A percentile compares a stretch with the other conserved stretches of the same genome.
phyloP scores from a whole-genome alignment of 495 filamentous ascomycete genomes.

The Thozetella sp. region DNA sequence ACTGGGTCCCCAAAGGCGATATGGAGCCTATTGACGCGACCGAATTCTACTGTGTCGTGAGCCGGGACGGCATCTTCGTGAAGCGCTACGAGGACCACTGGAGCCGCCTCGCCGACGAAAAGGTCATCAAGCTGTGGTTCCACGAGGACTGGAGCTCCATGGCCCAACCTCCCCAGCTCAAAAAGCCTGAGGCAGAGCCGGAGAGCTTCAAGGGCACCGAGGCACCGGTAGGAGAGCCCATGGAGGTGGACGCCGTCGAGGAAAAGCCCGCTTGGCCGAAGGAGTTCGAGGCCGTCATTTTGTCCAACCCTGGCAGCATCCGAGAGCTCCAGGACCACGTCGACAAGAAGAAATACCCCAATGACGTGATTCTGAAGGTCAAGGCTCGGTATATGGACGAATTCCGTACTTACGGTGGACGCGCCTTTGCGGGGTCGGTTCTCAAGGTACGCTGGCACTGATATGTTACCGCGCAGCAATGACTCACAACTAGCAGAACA shows the following conservation, averaged over 20 bases:
- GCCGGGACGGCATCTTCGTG: background rate
- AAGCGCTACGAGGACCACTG: background rate
- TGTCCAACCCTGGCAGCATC: background rate
- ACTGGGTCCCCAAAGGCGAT: background rate
- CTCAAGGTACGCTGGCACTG: background rate
- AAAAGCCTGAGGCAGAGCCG: background rate
- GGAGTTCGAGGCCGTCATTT: background rate
- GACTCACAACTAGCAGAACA: too few relatives aligned
- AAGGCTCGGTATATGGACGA: background rate
- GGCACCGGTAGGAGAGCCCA: background rate
- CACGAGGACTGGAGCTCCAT: background rate
- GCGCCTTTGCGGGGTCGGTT: background rate
- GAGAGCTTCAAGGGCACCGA: background rate
- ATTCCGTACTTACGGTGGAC: background rate
- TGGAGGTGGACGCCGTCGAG: background rate
- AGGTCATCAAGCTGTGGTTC: background rate
- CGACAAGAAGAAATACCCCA: background rate
- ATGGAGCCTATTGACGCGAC: background rate
- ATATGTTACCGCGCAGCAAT: background rate
- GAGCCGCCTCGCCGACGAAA: background rate
- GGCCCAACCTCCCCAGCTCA: background rate
- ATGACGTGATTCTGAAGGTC: background rate
- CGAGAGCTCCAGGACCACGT: background rate
- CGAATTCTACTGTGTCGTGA: background rate
- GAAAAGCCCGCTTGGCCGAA: background rate